Conservation (phyloP, 768 basidiomycete genomes). For the Mycena haematopus region DNA sequence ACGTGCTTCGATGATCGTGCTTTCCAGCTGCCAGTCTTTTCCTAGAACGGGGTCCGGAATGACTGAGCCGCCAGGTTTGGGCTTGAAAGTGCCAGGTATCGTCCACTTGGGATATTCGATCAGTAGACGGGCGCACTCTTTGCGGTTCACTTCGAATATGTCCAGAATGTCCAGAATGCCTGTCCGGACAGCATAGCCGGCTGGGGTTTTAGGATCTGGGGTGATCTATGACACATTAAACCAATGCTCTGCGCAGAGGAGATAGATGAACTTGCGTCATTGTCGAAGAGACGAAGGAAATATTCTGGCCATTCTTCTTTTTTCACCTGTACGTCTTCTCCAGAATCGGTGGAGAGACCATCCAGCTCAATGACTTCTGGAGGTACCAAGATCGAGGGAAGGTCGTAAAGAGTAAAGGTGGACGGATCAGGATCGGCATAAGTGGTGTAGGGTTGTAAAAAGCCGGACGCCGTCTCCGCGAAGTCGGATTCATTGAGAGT, state of each 20-base stretch:
- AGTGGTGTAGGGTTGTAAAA: slow-evolving; percentile 69
- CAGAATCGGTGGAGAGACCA: slow-evolving; percentile 67
- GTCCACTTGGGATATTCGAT: slow-evolving; percentile 89
- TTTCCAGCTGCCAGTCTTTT: slow-evolving; percentile 89
- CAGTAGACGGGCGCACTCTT: slow-evolving; percentile 89
- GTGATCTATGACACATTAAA: slow-evolving; percentile 60
- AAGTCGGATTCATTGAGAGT: slow-evolving; percentile 69
- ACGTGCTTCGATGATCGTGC: slow-evolving; percentile 81
- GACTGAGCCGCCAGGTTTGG: slow-evolving; percentile 66
- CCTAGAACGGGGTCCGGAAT: slow-evolving; percentile 58
- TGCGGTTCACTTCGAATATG: slow-evolving; percentile 95
- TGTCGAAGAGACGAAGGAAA: slow-evolving; percentile 71
- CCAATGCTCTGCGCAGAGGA: neutral
- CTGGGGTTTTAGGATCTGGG: slow-evolving; percentile 73
- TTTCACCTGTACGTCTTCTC: slow-evolving; percentile 74
- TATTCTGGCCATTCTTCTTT: slow-evolving; percentile 86
- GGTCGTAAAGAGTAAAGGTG: slow-evolving; percentile 58
- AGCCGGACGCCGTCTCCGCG: slow-evolving; percentile 57
- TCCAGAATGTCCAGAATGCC: slow-evolving; percentile 79
- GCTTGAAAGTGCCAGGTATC: slow-evolving; percentile 82
- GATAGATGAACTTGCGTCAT: slow-evolving; percentile 44
- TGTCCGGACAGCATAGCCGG: slow-evolving; percentile 82
- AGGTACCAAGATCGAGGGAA: slow-evolving; percentile 84
- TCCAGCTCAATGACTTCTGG: slow-evolving; percentile 89
- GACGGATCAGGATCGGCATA: slow-evolving; percentile 50